Percentiles rank a stretch among this genome's conserved stretches.
These are phyloP conservation scores for Ustulina deusta DNA, from an alignment of 2,329 filamentous ascomycete species.

Conservation along the genomic window DNA sequence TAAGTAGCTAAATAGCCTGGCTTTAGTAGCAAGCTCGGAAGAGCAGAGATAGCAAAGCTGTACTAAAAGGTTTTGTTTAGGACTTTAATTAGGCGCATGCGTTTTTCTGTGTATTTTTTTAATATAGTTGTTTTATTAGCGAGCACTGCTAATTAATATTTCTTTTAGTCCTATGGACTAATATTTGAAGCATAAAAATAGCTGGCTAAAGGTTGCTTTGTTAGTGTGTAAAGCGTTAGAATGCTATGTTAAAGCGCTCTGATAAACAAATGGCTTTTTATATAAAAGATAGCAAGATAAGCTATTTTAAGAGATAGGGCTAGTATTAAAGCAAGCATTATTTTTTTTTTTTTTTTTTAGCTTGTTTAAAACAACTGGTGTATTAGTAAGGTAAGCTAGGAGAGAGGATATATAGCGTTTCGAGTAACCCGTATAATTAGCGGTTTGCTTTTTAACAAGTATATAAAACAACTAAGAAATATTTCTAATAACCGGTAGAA, in stretches of 20 bases:
- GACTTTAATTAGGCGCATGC: slow-evolving; percentile 4
- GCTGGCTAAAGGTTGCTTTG: slow-evolving; percentile 1
- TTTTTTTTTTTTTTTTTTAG: slow-evolving; percentile 6
- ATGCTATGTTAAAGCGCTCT: no score
- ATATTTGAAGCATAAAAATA: neutral
- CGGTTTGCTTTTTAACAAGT: neutral
- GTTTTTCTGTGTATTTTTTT: slow-evolving; percentile 6
- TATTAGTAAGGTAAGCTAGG: slow-evolving; percentile 11
- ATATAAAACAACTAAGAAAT: slow-evolving; percentile 14
- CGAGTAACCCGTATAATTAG: neutral
- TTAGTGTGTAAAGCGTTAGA: no score
- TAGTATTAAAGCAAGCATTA: no score
- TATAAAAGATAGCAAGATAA: neutral
- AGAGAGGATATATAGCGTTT: slow-evolving; percentile 19
- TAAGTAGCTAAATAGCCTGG: no score
- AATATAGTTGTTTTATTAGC: no score
- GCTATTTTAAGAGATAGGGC: no score
- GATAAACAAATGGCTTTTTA: no score
- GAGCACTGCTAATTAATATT: neutral
- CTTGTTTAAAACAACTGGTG: slow-evolving; percentile 1
- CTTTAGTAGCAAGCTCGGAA: no score
- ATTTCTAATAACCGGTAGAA: slow-evolving; percentile 10
- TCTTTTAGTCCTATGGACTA: neutral
- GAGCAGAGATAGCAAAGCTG: no score
- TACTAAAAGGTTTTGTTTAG: slow-evolving; percentile 2